Evolutionary conservation across 1,139 yeast species (phyloP).

Genomic region (Magnusiomyces magnusii): DNA sequence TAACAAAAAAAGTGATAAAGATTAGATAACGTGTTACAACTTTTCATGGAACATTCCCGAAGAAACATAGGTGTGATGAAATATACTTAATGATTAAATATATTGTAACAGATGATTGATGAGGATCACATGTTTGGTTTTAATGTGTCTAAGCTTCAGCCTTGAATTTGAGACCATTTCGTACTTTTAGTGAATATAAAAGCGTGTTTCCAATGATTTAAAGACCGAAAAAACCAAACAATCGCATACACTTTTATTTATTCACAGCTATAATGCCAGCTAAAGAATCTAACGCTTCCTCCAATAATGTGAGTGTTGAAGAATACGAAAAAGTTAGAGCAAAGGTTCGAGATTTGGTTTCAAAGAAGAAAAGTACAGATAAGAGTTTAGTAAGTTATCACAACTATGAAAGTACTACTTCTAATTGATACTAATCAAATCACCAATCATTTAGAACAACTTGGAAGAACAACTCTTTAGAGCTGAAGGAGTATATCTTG

Average conservation of each 20-base stretch:
- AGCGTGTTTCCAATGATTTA: too few species aligned
- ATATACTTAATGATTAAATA: too few species aligned
- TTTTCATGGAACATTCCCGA: too few species aligned
- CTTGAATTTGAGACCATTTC: too few species aligned
- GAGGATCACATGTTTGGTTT: too few species aligned
- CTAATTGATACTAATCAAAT: background rate
- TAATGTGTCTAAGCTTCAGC: too few species aligned
- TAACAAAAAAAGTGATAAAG: too few species aligned
- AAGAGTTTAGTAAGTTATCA: conserved; percentile 41
- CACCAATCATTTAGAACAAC: conserved; percentile 20
- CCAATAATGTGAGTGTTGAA: conserved; percentile 28
- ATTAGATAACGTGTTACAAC: background rate
- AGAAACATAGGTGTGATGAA: too few species aligned
- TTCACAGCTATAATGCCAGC: conserved; percentile 17
- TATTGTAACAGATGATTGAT: too few species aligned
- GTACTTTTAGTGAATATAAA: too few species aligned
- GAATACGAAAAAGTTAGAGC: conserved; percentile 64
- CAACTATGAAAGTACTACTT: background rate
- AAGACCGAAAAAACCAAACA: too few species aligned
- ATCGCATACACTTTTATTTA: too few species aligned
- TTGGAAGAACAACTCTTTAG: conserved; percentile 79
- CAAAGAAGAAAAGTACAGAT: conserved; percentile 58
- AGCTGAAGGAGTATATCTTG: conserved; percentile 70
- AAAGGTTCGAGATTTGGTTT: conserved; percentile 57
- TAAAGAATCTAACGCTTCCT: conserved; percentile 11